Evolutionary conservation across 345 rosid species (phyloP).

Genomic region (Rhodamnia rubescens): DNA sequence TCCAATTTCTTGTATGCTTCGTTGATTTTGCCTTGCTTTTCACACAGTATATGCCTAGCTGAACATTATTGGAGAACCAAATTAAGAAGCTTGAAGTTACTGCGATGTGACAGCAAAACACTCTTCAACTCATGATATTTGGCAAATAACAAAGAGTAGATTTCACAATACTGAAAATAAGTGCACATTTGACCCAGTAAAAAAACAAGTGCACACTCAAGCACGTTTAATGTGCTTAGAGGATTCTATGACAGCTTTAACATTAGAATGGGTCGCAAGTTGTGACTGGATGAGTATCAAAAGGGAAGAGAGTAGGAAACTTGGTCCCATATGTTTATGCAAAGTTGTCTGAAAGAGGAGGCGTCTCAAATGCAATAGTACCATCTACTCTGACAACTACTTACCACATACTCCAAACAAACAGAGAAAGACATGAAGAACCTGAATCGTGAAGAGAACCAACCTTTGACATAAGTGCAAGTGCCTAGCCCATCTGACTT

Average conservation of each 20-base stretch:
- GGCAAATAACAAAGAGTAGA: background rate
- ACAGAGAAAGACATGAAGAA: background rate
- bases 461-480: slow-evolving; percentile 96
- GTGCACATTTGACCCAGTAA: background rate
- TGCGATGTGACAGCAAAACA: background rate
- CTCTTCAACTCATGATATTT: background rate
- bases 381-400: background rate
- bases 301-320: background rate
- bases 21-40: slow-evolving; percentile 92
- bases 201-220: background rate
- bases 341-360: background rate
- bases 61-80: slow-evolving; percentile 1
- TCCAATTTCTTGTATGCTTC: slow-evolving; percentile 92
- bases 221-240: background rate
- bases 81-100: background rate
- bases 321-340: background rate
- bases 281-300: background rate
- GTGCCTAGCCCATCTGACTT: slow-evolving; percentile 93
- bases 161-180: background rate
- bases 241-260: background rate
- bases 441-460: background rate
- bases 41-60: slow-evolving; percentile 88
- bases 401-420: background rate
- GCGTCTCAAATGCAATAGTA: background rate
- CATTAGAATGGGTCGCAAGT: background rate